Conservation (phyloP, 805 yeast species). For the Torulaspora delbrueckii region DNA sequence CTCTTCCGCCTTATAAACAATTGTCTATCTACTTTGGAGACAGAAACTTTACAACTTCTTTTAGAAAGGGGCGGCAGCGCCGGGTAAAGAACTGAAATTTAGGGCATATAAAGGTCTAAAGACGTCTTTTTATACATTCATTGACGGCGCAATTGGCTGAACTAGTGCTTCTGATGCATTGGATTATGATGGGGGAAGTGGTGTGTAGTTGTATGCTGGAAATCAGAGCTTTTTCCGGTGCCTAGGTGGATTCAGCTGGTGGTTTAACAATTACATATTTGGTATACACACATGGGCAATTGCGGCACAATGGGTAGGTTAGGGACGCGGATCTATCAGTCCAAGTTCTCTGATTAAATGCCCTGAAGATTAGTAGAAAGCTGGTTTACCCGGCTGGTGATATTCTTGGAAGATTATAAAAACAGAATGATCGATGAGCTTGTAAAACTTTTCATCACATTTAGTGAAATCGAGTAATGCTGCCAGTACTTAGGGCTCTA, state of each 20-base stretch:
- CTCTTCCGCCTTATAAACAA: not conserved
- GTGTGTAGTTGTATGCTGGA: too few species aligned
- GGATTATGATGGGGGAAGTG: too few species aligned
- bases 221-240: too few species aligned
- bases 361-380: not conserved
- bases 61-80: conserved; percentile 1
- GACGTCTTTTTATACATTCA: not conserved
- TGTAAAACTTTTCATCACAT: not conserved
- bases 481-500: not conserved
- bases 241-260: too few species aligned
- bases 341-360: not conserved
- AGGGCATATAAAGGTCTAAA: not conserved
- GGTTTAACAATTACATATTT: too few species aligned
- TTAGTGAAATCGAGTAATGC: not conserved
- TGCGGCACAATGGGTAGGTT: not conserved
- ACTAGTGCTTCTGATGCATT: too few species aligned
- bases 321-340: not conserved
- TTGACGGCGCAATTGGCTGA: too few species aligned
- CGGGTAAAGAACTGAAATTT: not conserved
- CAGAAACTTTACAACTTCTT: conserved; percentile 1
- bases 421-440: not conserved
- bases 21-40: not conserved
- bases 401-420: not conserved
- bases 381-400: not conserved
- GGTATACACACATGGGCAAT: not conserved